Conservation (phyloP, 1,284 basidiomycete species). For the Puccinia hordei region DNA sequence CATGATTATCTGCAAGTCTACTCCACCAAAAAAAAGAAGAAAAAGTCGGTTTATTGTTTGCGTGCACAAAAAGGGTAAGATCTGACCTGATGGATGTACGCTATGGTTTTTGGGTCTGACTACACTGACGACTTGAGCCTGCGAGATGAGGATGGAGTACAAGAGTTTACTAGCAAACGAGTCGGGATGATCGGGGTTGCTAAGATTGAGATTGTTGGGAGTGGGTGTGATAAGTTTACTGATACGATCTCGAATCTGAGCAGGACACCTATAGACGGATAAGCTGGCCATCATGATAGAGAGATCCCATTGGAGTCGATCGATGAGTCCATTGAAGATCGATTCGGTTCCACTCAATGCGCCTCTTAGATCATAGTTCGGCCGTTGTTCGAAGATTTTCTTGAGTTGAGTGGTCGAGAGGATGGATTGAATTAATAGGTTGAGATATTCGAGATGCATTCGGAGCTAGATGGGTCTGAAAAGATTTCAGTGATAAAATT, state of each 20-base stretch:
- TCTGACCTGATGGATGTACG: conserved; percentile 83
- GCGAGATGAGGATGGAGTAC: conserved; percentile 81
- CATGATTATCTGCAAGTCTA: conserved; percentile 60
- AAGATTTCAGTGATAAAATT: too few species aligned
- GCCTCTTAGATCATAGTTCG: conserved; percentile 86
- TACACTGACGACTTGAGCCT: conserved; percentile 79
- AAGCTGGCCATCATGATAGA: conserved; percentile 65
- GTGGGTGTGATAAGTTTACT: conserved; percentile 73
- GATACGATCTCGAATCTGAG: conserved; percentile 64
- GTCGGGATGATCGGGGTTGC: not conserved
- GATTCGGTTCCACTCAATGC: conserved; percentile 79
- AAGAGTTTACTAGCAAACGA: conserved; percentile 66
- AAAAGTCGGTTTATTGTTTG: not conserved
- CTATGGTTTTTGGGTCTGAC: conserved; percentile 88
- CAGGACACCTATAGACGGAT: conserved; percentile 52
- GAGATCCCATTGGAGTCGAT: conserved; percentile 73
- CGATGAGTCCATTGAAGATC: conserved; percentile 72
- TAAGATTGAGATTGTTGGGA: conserved; percentile 61
- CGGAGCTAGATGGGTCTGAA: too few species aligned
- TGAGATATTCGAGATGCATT: conserved; percentile 88
- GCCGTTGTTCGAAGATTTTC: conserved; percentile 79
- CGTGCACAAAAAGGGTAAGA: not conserved
- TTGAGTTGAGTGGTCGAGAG: conserved; percentile 81
- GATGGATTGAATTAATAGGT: conserved; percentile 86
- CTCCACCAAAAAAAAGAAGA: not conserved